These are phyloP conservation scores for Boletus rubescentipes DNA, from an alignment of 768 basidiomycete genomes.

Conservation along the genomic window DNA sequence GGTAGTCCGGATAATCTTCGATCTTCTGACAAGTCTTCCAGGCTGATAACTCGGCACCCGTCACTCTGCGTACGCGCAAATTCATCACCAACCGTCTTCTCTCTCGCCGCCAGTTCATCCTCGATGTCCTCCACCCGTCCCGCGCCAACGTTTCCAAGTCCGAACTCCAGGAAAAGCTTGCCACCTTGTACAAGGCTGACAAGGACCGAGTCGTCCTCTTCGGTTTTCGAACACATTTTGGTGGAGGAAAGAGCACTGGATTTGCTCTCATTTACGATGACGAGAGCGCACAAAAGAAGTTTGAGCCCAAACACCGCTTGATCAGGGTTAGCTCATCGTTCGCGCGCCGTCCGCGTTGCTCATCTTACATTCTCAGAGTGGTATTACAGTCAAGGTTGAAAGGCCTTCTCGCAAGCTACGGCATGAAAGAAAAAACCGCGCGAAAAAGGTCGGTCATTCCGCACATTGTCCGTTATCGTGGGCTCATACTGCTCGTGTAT, in stretches of 20 bases:
- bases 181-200: slow-evolving; percentile 88
- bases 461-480: neutral
- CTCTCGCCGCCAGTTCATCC: slow-evolving; percentile 92
- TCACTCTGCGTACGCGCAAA: slow-evolving; percentile 98
- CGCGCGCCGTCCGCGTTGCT: neutral
- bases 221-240: slow-evolving; percentile 93
- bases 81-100: slow-evolving; percentile 99
- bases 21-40: slow-evolving; percentile 32
- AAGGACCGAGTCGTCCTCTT: slow-evolving; percentile 91
- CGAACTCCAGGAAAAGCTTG: slow-evolving; percentile 92
- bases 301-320: slow-evolving; percentile 94
- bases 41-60: slow-evolving; percentile 79
- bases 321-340: slow-evolving; percentile 68
- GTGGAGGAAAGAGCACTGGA: slow-evolving; percentile 96
- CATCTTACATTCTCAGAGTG: slow-evolving; percentile 46
- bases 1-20: slow-evolving; percentile 21
- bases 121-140: slow-evolving; percentile 94
- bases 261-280: slow-evolving; percentile 98
- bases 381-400: slow-evolving; percentile 73
- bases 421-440: slow-evolving; percentile 99
- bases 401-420: slow-evolving; percentile 95
- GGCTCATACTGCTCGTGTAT: slow-evolving; percentile 18
- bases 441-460: slow-evolving; percentile 83
- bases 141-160: slow-evolving; percentile 91
- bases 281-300: slow-evolving; percentile 91